These are phyloP conservation scores for Pelargonium nanum DNA, from an alignment of 345 rosid genomes.

Conservation along the genomic window DNA sequence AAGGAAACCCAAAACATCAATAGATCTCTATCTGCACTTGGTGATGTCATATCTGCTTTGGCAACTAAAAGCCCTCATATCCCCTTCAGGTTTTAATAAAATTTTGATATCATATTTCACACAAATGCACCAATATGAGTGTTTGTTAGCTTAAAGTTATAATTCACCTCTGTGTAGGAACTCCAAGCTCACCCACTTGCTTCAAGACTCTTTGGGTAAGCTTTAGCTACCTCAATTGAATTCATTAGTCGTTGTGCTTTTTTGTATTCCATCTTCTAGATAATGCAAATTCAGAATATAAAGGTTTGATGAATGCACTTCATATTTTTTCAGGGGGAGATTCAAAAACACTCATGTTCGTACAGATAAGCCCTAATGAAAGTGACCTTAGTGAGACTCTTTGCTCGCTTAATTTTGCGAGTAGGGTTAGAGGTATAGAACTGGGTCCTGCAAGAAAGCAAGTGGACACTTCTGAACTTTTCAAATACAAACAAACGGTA, in stretches of 20 bases:
- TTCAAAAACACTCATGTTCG: slow-evolving; percentile 91
- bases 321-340: slow-evolving; percentile 67
- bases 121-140: background rate
- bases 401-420: slow-evolving; percentile 91
- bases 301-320: slow-evolving; percentile 12
- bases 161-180: slow-evolving; percentile 49
- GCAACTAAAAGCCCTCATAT: slow-evolving; percentile 84
- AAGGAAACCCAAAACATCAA: slow-evolving; percentile 94
- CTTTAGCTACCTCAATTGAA: background rate
- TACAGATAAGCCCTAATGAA: slow-evolving; percentile 90
- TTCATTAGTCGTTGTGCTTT: background rate
- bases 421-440: slow-evolving; percentile 94
- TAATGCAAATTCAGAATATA: background rate
- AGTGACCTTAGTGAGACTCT: slow-evolving; percentile 72
- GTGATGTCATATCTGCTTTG: slow-evolving; percentile 93
- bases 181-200: slow-evolving; percentile 95
- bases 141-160: background rate
- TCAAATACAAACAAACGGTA: slow-evolving; percentile 86
- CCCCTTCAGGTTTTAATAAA: slow-evolving; percentile 61
- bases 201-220: slow-evolving; percentile 90
- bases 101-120: background rate
- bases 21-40: slow-evolving; percentile 92
- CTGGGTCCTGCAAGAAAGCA: slow-evolving; percentile 86
- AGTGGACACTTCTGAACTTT: slow-evolving; percentile 59
- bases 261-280: background rate